Percentiles rank a stretch among this genome's conserved stretches.
Conservation (phyloP, 2,329 filamentous ascomycete genomes). For the Penicillium sp. region DNA sequence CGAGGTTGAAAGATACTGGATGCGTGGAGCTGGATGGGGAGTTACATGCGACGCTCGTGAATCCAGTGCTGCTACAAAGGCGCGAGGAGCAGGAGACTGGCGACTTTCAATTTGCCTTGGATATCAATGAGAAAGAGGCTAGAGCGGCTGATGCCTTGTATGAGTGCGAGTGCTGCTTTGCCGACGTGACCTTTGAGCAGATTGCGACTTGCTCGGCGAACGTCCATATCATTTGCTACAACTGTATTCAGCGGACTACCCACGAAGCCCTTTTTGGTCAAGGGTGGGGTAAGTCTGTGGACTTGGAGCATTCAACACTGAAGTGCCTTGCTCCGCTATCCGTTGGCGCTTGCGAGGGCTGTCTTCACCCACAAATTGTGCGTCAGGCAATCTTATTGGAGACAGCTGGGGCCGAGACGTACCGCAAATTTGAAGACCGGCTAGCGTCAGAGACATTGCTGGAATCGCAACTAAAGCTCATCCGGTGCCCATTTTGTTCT, state of each 20-base stretch:
- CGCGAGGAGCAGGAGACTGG: conserved; percentile 37
- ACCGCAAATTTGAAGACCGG: conserved; percentile 75
- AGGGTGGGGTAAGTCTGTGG: conserved; percentile 80
- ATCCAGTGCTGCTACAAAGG: conserved; percentile 36
- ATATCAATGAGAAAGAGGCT: conserved; percentile 47
- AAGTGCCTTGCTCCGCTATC: conserved; percentile 77
- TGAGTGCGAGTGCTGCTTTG: conserved; percentile 51
- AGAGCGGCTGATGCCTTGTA: conserved; percentile 42
- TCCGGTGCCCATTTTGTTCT: conserved; percentile 85
- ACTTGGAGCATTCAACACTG: conserved; percentile 70
- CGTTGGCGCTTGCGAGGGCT: conserved; percentile 68
- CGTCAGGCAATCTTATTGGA: conserved; percentile 70
- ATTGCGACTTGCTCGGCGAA: conserved; percentile 46
- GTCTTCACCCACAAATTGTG: conserved; percentile 68
- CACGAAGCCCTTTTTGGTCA: conserved; percentile 91
- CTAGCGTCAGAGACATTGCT: conserved; percentile 74
- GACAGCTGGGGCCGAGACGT: conserved; percentile 68
- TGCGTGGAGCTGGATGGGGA: conserved; percentile 46
- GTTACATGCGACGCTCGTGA: conserved; percentile 38
- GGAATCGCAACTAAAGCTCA: conserved; percentile 70
- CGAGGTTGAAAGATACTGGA: conserved; percentile 43
- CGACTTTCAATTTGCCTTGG: conserved; percentile 42
- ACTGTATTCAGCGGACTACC: conserved; percentile 77
- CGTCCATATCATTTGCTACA: conserved; percentile 55
- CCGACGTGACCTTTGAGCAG: conserved; percentile 50